Evolutionary conservation across 2,329 filamentous ascomycete species (phyloP), one percentile per base, ranked within the genome.

Genomic region (Penicillium occitanis): DNA sequence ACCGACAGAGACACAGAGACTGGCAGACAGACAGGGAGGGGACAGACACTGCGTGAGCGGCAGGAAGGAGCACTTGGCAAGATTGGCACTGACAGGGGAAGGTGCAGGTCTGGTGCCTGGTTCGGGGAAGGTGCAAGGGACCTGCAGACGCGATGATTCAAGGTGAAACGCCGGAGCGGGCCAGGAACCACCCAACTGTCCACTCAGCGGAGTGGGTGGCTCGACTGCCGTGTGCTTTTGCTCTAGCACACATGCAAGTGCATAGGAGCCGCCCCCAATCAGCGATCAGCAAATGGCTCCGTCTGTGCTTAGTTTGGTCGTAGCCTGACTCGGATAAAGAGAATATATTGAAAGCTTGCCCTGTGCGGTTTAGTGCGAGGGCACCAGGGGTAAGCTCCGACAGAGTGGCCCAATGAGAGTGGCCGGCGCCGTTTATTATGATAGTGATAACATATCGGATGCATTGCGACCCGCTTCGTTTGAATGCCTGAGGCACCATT

Each of bases 91-190:
- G 50, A 17, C 50, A 53, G 50, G 50, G 48, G 50, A 53, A 53
- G 50, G 50, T 14, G 55, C 55, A 37, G 44, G 33, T 58, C 55
- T 58, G 55, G 35, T 61, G 48, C 46, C 46, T 35, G 25, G n/a
- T 58, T 51, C 8, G 64, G 64, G 57, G 59, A 33, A 48, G 51
- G 59, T 11, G 64, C 64, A 63, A 66, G 64, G 64, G 50, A 63
- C 60, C 59, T 58, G 40, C 59, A 42, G 30, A n/a, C 55, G 33
- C 53, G 17, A 48, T 51, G 63, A 51, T 50, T 51, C 53, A 58
- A 53, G n/a, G 30, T 66, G 64, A 66, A 66, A 66, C 64, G 50
- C 59, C 64, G 59, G 57, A 37, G 48, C 50, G 13, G 48, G 25
- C 46, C 25, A 46, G 42, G 42, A 35, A 17, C 51, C 51, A 58